phyloP scores from a whole-genome alignment of 176 grass and related monocot genomes.

The Alopecurus myosuroides region DNA sequence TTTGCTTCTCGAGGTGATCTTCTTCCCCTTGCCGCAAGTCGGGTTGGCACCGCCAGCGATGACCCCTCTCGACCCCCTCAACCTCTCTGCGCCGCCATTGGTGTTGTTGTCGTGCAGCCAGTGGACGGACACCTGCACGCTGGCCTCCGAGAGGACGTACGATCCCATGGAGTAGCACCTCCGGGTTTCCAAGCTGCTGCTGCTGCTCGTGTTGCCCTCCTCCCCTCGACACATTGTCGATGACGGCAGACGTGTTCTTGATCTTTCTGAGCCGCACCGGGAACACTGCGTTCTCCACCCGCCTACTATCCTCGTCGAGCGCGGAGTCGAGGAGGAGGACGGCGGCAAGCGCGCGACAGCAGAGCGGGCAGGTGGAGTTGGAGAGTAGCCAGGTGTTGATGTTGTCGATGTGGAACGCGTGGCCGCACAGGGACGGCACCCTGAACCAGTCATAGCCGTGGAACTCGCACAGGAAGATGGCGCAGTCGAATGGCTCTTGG shows the following conservation, averaged over 20 bases:
- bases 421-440: slow-evolving; percentile 79
- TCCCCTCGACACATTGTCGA: slow-evolving; percentile 30
- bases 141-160: slow-evolving; percentile 72
- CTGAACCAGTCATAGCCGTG: slow-evolving; percentile 70
- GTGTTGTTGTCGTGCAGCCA: slow-evolving; percentile 35
- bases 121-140: slow-evolving; percentile 69
- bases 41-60: slow-evolving; percentile 4
- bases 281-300: slow-evolving; percentile 36
- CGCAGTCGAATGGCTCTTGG: slow-evolving; percentile 97
- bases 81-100: not conserved
- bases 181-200: slow-evolving; percentile 76
- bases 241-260: slow-evolving; percentile 47
- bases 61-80: slow-evolving; percentile 12
- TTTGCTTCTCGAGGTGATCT: slow-evolving; percentile 59
- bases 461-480: slow-evolving; percentile 90
- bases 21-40: slow-evolving; percentile 55
- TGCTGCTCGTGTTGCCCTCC: slow-evolving; percentile 70
- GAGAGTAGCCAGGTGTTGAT: slow-evolving; percentile 99
- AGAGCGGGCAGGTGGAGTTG: slow-evolving; percentile 95
- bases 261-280: slow-evolving; percentile 89
- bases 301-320: slow-evolving; percentile 44
- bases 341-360: slow-evolving; percentile 57
- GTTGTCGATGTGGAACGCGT: slow-evolving; percentile 87
- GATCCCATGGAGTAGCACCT: slow-evolving; percentile 95
- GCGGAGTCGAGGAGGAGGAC: slow-evolving; percentile 52